phyloP scores from a whole-genome alignment of 192 early-diverging fungal species.

The Gamsiella multidivaricata region DNA sequence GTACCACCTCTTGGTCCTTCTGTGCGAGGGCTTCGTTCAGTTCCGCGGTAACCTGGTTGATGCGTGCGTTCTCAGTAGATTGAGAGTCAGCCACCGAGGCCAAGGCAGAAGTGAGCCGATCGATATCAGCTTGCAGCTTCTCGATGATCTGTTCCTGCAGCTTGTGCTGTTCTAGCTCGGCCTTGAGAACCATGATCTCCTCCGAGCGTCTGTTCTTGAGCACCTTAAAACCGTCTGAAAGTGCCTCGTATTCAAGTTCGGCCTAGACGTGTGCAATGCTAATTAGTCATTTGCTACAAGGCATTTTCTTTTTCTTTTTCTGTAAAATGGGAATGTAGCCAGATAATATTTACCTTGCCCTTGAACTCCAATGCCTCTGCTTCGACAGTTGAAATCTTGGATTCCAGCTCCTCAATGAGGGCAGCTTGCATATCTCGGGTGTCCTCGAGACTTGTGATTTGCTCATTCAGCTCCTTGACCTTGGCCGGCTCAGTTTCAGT shows the following conservation, averaged over 20 bases:
- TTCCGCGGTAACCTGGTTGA: slow-evolving; percentile 47
- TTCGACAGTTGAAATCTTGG: slow-evolving; percentile 50
- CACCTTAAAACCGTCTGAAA: slow-evolving; percentile 50
- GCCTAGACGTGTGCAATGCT: slow-evolving; percentile 24
- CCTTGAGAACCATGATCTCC: slow-evolving; percentile 43
- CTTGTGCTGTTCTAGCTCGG: slow-evolving; percentile 50
- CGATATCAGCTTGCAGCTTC: slow-evolving; percentile 47
- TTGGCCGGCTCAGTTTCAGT: slow-evolving; percentile 31
- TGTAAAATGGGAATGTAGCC: not conserved
- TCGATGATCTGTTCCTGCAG: slow-evolving; percentile 53
- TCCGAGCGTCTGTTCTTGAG: slow-evolving; percentile 46
- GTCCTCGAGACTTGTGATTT: slow-evolving; percentile 45
- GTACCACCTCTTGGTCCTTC: slow-evolving; percentile 50
- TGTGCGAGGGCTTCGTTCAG: slow-evolving; percentile 48
- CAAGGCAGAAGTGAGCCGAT: slow-evolving; percentile 31
- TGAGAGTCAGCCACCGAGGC: slow-evolving; percentile 41
- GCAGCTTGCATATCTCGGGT: slow-evolving; percentile 45
- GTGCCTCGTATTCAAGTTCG: slow-evolving; percentile 39
- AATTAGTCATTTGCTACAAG: too few species aligned
- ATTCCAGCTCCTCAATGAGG: slow-evolving; percentile 45
- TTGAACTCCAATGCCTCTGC: slow-evolving; percentile 52
- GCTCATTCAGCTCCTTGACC: slow-evolving; percentile 33
- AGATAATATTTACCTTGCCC: slow-evolving; percentile 37
- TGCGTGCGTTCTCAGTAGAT: slow-evolving; percentile 46
- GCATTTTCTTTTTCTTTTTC: too few species aligned